phyloP scores from a whole-genome alignment of 2,329 filamentous ascomycete species.

The Cyphellophora attinorum region DNA sequence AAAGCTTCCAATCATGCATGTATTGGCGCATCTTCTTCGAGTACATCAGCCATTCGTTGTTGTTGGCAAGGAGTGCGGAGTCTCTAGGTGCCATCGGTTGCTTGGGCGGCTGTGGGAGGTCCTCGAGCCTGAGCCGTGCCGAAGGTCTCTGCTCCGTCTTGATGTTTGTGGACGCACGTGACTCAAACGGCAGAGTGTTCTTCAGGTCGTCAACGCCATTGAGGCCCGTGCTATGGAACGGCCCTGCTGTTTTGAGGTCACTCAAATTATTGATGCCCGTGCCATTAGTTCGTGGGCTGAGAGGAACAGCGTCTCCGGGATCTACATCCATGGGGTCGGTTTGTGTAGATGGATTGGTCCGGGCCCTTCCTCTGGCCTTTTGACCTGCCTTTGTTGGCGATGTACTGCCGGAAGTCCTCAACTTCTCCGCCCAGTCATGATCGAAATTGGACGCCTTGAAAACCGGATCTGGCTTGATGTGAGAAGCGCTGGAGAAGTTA shows the following conservation, averaged over 20 bases:
- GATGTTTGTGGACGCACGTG: conserved; percentile 36
- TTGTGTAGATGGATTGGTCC: conserved; percentile 18
- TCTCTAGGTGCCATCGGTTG: conserved; percentile 32
- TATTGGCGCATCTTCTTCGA: conserved; percentile 45
- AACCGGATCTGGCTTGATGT: neutral
- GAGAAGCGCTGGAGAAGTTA: neutral
- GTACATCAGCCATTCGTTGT: conserved; percentile 41
- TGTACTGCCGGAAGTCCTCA: conserved; percentile 22
- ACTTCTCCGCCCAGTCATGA: conserved; percentile 18
- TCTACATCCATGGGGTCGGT: conserved; percentile 34
- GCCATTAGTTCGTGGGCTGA: conserved; percentile 6
- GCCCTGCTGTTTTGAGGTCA: conserved; percentile 40
- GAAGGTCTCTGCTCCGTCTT: conserved; percentile 28
- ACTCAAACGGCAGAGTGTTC: conserved; percentile 49
- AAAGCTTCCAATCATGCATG: conserved; percentile 46
- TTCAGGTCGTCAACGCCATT: conserved; percentile 44
- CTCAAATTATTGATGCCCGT: conserved; percentile 35
- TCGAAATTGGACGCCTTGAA: conserved; percentile 30
- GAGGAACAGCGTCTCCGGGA: conserved; percentile 1
- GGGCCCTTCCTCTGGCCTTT: conserved; percentile 21
- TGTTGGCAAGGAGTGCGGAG: conserved; percentile 32
- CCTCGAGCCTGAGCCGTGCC: conserved; percentile 22
- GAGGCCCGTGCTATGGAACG: conserved; percentile 38
- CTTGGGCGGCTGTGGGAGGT: conserved; percentile 42
- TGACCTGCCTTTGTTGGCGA: conserved; percentile 23